A percentile compares a stretch with the other conserved stretches of the same genome.
Conservation (phyloP, 306 rosid species). For the Cucumis cinereus region DNA sequence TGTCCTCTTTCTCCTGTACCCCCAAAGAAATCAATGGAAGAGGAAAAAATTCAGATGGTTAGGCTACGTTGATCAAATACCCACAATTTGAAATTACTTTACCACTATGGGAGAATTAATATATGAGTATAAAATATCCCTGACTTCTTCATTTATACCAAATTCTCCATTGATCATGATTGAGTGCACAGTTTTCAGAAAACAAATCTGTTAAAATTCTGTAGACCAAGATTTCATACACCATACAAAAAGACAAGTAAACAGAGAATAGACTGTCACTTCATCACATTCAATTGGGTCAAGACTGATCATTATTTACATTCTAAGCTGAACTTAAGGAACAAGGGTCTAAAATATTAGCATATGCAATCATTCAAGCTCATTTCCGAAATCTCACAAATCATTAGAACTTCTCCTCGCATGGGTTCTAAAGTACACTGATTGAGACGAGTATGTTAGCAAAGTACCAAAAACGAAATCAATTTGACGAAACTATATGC, state of each 20-base stretch:
- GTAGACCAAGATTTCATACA: background rate
- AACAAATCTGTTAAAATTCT: background rate
- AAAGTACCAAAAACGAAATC: background rate
- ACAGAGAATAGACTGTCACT: background rate
- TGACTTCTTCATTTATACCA: background rate
- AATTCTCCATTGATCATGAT: background rate
- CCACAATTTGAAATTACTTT: background rate
- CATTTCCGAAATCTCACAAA: background rate
- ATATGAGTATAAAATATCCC: background rate
- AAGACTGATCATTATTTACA: background rate
- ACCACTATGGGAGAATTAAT: background rate
- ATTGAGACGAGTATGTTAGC: background rate
- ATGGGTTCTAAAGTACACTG: background rate
- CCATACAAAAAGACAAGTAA: background rate
- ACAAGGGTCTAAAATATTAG: background rate
- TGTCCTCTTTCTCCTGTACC: conserved; percentile 32
- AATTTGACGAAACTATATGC: background rate
- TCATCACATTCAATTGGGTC: background rate
- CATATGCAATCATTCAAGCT: background rate
- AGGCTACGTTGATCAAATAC: background rate
- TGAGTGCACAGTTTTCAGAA: background rate
- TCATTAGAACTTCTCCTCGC: background rate
- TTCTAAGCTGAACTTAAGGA: background rate
- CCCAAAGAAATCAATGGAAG: background rate
- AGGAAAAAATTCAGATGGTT: background rate